phyloP scores from a whole-genome alignment of 164 flowering plant genomes.

The Protea cynaroides region DNA sequence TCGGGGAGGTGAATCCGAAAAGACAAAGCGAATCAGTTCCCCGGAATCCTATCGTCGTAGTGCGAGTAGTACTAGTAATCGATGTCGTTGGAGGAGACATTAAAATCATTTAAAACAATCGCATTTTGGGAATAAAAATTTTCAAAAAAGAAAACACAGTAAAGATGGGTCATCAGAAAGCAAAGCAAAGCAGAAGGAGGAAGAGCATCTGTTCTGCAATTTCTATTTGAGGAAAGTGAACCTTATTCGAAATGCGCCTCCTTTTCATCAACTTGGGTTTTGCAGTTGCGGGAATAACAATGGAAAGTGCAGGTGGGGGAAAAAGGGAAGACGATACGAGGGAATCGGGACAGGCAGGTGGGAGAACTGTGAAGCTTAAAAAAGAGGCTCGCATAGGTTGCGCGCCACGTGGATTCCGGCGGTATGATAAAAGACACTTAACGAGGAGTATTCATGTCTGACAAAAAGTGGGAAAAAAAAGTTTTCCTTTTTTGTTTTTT shows the following conservation, averaged over 20 bases:
- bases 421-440: too few relatives aligned
- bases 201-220: not conserved
- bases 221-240: slow-evolving; percentile 4
- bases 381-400: too few relatives aligned
- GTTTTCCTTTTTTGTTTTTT: too few relatives aligned
- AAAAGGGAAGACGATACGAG: not conserved
- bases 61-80: not conserved
- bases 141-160: not conserved
- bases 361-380: not conserved
- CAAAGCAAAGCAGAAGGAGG: not conserved
- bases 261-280: slow-evolving; percentile 6
- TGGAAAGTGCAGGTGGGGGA: not conserved
- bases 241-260: slow-evolving; percentile 8
- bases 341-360: not conserved
- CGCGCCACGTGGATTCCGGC: not conserved
- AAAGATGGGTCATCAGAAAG: not conserved
- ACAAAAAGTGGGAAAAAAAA: too few relatives aligned
- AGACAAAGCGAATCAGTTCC: slow-evolving; percentile 11
- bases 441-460: too few relatives aligned
- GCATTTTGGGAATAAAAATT: not conserved
- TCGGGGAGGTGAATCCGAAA: not conserved
- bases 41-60: not conserved
- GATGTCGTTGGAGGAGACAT: not conserved
- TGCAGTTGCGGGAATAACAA: not conserved
- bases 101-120: not conserved